phyloP scores from a whole-genome alignment of 257 asterid genomes.

The Przewalskia tangutica region DNA sequence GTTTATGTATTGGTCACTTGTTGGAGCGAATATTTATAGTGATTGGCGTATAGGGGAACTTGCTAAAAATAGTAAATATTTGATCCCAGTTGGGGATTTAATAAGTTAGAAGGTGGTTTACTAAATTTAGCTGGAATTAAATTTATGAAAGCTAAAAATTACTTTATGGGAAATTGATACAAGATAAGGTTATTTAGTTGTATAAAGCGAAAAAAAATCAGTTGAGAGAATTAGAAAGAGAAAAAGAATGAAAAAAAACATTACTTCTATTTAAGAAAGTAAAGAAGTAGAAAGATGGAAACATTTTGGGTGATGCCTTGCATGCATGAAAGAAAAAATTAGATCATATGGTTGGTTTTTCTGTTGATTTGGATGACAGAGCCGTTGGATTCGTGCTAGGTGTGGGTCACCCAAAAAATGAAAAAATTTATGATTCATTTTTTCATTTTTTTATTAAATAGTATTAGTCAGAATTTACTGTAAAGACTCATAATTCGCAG shows the following conservation, averaged over 20 bases:
- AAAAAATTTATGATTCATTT: no score
- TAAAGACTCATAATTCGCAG: no score
- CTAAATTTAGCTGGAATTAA: neutral
- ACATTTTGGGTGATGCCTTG: no score
- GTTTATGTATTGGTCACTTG: neutral
- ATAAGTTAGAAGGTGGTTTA: slow-evolving; percentile 2
- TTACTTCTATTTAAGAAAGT: neutral
- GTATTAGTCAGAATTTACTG: no score
- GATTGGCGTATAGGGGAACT: neutral
- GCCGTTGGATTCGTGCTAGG: no score
- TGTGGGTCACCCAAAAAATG: no score
- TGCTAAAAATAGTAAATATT: neutral
- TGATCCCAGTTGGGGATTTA: neutral
- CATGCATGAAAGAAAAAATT: no score
- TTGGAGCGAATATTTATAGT: neutral
- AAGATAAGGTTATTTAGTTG: neutral
- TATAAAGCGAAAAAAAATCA: neutral
- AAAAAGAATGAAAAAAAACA: neutral
- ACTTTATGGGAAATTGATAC: neutral
- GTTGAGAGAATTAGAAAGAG: neutral
- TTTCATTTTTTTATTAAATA: no score
- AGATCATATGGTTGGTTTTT: neutral
- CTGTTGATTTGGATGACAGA: neutral
- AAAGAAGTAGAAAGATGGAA: neutral
- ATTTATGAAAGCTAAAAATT: neutral